These are phyloP conservation scores for Terfezia claveryi DNA, from an alignment of 495 filamentous ascomycete species.

Conservation along the genomic window DNA sequence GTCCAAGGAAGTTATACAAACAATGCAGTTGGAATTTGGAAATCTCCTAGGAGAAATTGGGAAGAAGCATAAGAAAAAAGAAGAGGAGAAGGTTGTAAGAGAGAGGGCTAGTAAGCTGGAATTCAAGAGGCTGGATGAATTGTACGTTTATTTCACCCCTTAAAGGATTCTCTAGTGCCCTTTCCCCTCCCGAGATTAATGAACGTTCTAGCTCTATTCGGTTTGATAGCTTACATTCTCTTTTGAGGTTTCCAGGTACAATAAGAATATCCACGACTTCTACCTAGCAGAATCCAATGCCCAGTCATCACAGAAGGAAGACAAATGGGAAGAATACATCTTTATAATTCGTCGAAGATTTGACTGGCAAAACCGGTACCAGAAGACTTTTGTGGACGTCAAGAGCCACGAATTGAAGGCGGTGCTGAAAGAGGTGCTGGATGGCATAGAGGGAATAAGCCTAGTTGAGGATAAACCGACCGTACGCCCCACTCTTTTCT, in stretches of 20 bases:
- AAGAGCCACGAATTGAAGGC: constrained; percentile 13
- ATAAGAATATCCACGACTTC: constrained; percentile 16
- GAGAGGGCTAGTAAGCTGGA: constrained; percentile 15
- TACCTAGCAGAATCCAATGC: constrained; percentile 14
- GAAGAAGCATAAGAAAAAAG: neutral
- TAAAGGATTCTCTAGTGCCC: neutral
- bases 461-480: constrained; percentile 16
- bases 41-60: neutral
- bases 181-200: neutral
- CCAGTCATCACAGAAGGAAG: constrained; percentile 9
- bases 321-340: constrained; percentile 17
- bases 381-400: constrained; percentile 16
- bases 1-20: too few relatives aligned
- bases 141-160: constrained; percentile 6
- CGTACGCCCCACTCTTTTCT: constrained; percentile 2
- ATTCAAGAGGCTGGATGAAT: constrained; percentile 17
- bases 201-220: neutral
- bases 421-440: constrained; percentile 13
- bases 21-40: too few relatives aligned
- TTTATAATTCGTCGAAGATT: constrained; percentile 16
- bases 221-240: neutral
- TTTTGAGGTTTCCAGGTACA: constrained; percentile 7
- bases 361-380: constrained; percentile 18
- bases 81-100: neutral
- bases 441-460: constrained; percentile 10